phyloP scores from a whole-genome alignment of 805 yeast genomes.

The Hanseniaspora jakobsenii region DNA sequence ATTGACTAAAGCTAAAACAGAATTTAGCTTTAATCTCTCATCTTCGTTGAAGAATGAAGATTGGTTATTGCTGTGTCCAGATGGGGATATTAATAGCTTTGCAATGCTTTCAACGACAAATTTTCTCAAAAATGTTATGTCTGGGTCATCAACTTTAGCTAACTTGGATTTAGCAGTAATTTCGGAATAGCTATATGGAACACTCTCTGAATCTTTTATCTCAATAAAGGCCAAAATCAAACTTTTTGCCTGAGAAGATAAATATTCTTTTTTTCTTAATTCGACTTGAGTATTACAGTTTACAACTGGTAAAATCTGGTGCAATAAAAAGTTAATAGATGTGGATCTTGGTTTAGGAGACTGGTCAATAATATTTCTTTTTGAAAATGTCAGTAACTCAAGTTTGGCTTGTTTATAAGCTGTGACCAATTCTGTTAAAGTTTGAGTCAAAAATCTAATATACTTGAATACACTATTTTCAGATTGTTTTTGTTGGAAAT shows the following conservation, averaged over 20 bases:
- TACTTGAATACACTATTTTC: constrained; percentile 51
- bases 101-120: constrained; percentile 58
- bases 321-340: constrained; percentile 62
- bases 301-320: constrained; percentile 53
- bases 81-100: constrained; percentile 41
- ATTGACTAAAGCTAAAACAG: background rate
- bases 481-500: constrained; percentile 29
- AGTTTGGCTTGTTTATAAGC: constrained; percentile 73
- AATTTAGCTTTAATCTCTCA: constrained; percentile 1
- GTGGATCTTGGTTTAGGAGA: constrained; percentile 60
- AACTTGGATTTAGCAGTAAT: no score
- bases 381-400: constrained; percentile 69
- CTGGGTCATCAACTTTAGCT: constrained; percentile 54
- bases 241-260: constrained; percentile 40
- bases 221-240: constrained; percentile 45
- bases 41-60: constrained; percentile 18
- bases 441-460: constrained; percentile 54
- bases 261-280: constrained; percentile 37
- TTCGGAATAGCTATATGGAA: no score
- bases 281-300: constrained; percentile 30
- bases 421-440: constrained; percentile 56
- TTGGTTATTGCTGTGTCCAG: constrained; percentile 24
- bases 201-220: background rate
- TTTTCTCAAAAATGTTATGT: constrained; percentile 59
- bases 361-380: constrained; percentile 34